Conservation (phyloP, 2,329 filamentous ascomycete species). For the Pyricularia sp. region DNA sequence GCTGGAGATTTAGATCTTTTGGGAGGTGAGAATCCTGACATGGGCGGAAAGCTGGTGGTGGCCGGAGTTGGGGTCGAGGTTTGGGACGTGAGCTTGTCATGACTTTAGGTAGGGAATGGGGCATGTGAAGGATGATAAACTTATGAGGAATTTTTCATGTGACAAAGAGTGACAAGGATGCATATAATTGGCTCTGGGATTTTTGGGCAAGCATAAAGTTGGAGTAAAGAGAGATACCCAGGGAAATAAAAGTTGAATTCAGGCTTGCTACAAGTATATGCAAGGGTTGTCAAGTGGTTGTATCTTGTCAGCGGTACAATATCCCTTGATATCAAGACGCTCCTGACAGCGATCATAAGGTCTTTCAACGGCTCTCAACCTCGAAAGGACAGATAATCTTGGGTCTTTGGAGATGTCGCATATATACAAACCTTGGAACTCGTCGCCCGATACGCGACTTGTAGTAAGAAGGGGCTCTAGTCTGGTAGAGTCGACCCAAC, state of each 20-base stretch:
- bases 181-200: not conserved
- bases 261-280: not conserved
- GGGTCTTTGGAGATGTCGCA: not conserved
- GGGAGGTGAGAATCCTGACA: constrained; percentile 4
- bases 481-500: not conserved
- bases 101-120: not conserved
- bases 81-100: constrained; percentile 18
- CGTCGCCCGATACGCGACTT: not conserved
- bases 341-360: no score
- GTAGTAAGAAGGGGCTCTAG: not conserved
- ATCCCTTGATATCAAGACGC: not conserved
- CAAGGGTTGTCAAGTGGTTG: not conserved
- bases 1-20: constrained; percentile 37
- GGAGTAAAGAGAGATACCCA: not conserved
- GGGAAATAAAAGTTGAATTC: not conserved
- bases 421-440: not conserved
- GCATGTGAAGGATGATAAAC: not conserved
- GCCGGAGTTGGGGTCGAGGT: constrained; percentile 34
- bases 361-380: not conserved
- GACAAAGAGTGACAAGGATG: not conserved
- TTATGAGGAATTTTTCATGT: not conserved
- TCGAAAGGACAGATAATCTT: not conserved
- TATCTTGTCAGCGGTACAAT: not conserved
- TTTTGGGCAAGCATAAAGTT: not conserved
- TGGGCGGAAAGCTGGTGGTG: constrained; percentile 20